Percentiles rank a stretch among this genome's conserved stretches.
phyloP scores from a whole-genome alignment of 1,284 basidiomycete genomes.

The Heterobasidion parviporum region DNA sequence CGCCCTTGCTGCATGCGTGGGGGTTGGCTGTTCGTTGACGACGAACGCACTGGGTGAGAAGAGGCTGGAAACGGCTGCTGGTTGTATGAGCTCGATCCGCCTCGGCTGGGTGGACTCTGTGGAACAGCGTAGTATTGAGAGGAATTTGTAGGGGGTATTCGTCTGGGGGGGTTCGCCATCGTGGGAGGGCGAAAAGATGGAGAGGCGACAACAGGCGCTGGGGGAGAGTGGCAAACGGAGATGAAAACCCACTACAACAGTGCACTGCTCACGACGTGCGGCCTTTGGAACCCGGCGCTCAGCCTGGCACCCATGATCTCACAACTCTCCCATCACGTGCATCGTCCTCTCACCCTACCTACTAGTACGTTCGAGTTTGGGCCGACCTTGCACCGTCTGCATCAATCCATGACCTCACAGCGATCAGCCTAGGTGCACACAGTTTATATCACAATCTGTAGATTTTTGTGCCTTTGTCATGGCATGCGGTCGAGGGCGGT shows the following conservation, averaged over 20 bases:
- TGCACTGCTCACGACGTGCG: background rate
- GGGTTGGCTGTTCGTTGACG: slow-evolving; percentile 10
- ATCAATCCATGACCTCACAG: too few species aligned
- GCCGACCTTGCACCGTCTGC: too few species aligned
- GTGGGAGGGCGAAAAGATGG: slow-evolving; percentile 1
- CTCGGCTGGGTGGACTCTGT: slow-evolving; percentile 32
- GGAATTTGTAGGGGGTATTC: slow-evolving; percentile 27
- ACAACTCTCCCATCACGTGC: too few species aligned
- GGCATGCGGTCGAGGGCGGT: background rate
- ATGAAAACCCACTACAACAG: background rate
- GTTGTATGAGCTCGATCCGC: slow-evolving; percentile 6
- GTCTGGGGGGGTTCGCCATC: slow-evolving; percentile 29
- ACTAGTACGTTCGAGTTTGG: too few species aligned
- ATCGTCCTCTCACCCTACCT: too few species aligned
- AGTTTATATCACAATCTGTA: too few species aligned
- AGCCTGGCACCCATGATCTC: background rate
- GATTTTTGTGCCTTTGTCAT: too few species aligned
- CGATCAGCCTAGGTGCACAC: too few species aligned
- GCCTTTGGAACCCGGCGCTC: background rate
- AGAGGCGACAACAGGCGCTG: background rate
- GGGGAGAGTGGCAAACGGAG: background rate
- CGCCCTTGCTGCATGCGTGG: slow-evolving; percentile 25
- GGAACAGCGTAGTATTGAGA: slow-evolving; percentile 39
- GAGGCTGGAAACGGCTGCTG: slow-evolving; percentile 16
- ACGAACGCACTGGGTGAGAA: slow-evolving; percentile 21